Conservation (phyloP, 139 green algal genomes). For the Penium margaritaceum region DNA sequence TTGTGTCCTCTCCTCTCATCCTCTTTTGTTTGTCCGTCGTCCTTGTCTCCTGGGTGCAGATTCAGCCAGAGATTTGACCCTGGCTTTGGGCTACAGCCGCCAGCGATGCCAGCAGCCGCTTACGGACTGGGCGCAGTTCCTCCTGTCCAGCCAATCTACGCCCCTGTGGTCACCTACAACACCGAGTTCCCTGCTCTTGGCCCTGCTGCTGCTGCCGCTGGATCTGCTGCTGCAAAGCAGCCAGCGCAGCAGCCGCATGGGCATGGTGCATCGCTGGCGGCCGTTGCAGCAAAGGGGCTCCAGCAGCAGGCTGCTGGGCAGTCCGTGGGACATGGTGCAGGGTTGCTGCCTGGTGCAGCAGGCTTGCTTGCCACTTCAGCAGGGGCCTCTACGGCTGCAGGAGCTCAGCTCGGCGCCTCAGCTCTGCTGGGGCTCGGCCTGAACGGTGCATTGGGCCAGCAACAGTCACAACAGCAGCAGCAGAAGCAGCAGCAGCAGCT, state of each 20-base stretch:
- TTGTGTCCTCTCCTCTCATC: too few species aligned
- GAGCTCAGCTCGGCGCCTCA: neutral
- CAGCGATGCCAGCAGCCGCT: too few species aligned
- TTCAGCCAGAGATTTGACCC: conserved; percentile 39
- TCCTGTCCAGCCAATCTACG: conserved; percentile 39
- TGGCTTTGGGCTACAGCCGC: conserved; percentile 23
- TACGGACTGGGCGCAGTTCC: too few species aligned
- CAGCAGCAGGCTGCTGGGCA: neutral
- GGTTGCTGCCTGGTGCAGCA: neutral
- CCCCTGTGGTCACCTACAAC: conserved; percentile 29
- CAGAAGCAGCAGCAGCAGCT: neutral
- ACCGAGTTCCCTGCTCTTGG: conserved; percentile 25
- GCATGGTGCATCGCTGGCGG: neutral
- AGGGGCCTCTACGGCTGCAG: neutral
- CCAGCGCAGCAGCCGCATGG: neutral
- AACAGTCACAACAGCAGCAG: neutral
- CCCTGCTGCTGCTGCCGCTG: neutral
- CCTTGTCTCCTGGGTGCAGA: neutral
- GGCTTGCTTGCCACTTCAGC: neutral
- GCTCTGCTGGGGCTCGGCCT: neutral
- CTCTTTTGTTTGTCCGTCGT: too few species aligned
- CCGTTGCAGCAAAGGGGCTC: neutral
- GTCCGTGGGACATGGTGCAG: neutral
- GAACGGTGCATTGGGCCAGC: neutral
- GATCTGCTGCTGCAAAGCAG: neutral